Conservation (phyloP, 768 basidiomycete species). For the Phylloporus rhodoxanthus region DNA sequence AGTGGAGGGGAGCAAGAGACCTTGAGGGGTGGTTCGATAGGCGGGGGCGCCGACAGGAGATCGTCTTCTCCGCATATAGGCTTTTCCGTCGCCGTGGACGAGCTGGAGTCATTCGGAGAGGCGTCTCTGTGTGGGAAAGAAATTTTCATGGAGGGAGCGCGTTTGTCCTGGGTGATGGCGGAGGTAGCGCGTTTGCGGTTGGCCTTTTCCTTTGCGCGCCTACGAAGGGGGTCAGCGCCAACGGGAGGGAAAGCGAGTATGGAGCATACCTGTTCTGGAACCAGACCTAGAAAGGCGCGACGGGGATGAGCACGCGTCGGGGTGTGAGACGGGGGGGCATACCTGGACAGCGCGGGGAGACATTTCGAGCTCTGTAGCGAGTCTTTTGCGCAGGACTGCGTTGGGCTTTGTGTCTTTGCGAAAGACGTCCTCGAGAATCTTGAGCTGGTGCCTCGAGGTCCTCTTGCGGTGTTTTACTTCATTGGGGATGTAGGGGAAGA, state of each 20-base stretch:
- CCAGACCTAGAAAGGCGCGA: conserved; percentile 60
- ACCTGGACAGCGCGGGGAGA: conserved; percentile 94
- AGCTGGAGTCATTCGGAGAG: conserved; percentile 27
- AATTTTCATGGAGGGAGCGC: conserved; percentile 8
- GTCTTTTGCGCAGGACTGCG: conserved; percentile 66
- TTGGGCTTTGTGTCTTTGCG: conserved; percentile 89
- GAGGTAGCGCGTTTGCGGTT: conserved; percentile 45
- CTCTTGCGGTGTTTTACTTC: conserved; percentile 93
- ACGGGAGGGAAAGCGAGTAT: conserved; percentile 4
- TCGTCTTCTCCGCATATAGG: conserved; percentile 24
- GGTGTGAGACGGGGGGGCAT: conserved; percentile 21
- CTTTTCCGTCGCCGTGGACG: conserved; percentile 39
- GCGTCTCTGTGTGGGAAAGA: conserved; percentile 15
- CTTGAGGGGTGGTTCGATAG: conserved; percentile 16
- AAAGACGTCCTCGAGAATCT: conserved; percentile 84
- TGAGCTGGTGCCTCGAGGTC: conserved; percentile 83
- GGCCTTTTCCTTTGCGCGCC: conserved; percentile 82
- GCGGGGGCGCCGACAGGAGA: conserved; percentile 1
- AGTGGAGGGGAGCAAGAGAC: conserved; percentile 19
- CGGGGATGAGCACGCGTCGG: conserved; percentile 17
- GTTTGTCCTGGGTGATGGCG: conserved; percentile 16
- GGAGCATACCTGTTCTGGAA: conserved; percentile 73
- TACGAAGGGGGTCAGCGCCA: conserved; percentile 25
- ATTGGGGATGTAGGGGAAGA: conserved; percentile 85
- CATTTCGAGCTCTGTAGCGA: conserved; percentile 85